Percentiles rank a stretch among this genome's conserved stretches.
These are phyloP conservation scores for Geosmithia morbida DNA, from an alignment of 2,329 filamentous ascomycete genomes.

Conservation along the genomic window DNA sequence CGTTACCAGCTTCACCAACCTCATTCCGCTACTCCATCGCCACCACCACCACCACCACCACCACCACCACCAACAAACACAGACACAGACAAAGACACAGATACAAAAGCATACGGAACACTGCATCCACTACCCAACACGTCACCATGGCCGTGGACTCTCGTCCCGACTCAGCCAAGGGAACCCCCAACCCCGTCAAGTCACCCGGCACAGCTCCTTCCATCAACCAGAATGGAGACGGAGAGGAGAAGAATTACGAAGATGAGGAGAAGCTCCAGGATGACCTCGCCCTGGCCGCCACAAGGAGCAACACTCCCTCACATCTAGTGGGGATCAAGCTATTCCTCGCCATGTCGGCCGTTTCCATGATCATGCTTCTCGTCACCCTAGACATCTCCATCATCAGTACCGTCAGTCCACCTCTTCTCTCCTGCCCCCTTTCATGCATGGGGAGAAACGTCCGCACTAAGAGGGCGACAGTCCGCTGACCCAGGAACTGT, in stretches of 20 bases:
- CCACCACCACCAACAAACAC: background rate
- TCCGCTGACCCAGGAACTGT: too few species aligned
- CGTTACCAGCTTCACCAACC: too few species aligned
- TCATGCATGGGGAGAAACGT: background rate
- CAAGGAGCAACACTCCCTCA: background rate
- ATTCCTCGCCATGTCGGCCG: slow-evolving; percentile 11
- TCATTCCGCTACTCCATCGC: too few species aligned
- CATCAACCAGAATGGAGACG: background rate
- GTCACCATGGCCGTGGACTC: background rate
- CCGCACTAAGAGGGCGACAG: background rate
- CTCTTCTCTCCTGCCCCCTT: background rate
- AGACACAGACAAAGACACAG: too few species aligned
- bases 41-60: too few species aligned
- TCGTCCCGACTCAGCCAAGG: background rate
- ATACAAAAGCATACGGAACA: too few species aligned
- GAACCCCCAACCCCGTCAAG: background rate
- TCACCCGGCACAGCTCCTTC: background rate
- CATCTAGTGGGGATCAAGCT: slow-evolving; percentile 11
- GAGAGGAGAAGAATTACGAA: too few species aligned
- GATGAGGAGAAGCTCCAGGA: background rate
- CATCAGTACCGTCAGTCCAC: slow-evolving; percentile 25
- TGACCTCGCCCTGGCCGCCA: background rate
- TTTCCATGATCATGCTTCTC: slow-evolving; percentile 25
- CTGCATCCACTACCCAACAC: too few species aligned
- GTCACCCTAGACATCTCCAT: slow-evolving; percentile 34